Evolutionary conservation across 1,139 yeast species (phyloP), one percentile per base, ranked within the genome.

Genomic region (Taphrina confusa): DNA sequence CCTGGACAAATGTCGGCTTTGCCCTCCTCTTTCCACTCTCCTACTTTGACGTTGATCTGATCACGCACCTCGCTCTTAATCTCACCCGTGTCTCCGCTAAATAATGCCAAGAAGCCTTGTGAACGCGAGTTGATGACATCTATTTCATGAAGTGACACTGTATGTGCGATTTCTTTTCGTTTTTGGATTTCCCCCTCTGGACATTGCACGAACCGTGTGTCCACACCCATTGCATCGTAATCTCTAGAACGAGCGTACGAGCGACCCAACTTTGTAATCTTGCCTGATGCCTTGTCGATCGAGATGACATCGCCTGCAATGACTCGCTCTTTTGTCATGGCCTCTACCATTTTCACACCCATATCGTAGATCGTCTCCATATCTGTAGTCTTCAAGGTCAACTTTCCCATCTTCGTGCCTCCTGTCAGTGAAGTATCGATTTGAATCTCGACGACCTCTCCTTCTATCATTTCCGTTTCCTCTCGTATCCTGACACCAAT

Each of bases 21-120:
- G 62, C 98, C 98, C 78, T 94, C 98, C 77, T 94, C 99, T 71
- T 87, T 89, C 98, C 98, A 94, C 75, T 94, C 98, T 30, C 95
- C 95, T 60, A 94, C 97, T 75, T 92, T 92, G 57, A 91, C 82
- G 75, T 94, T 92, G 73, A 94, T 92, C 76, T 94, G 98, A 72
- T 91, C 97, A 71, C 99, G 84, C 36, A 94, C 95, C 74, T 94
- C 98, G 11, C 94, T 81, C 68, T 96, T 81, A 68, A 92, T 92
- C 76, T 92, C 98, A 67, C 98, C 98, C 25, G 97, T 92, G 73
- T 92, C 98, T 67, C 97, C 98, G 57, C 94, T 85, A 72, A 94
- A 94, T 65, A 94, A 79, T 1, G 98, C 98, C 71, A 94, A 78
- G 71, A 92, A 92, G 14, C 99, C 99, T 74, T 94, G 99, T 52